Evolutionary conservation across 2,329 filamentous ascomycete species (phyloP).

Genomic region (Aspergillus floridensis): DNA sequence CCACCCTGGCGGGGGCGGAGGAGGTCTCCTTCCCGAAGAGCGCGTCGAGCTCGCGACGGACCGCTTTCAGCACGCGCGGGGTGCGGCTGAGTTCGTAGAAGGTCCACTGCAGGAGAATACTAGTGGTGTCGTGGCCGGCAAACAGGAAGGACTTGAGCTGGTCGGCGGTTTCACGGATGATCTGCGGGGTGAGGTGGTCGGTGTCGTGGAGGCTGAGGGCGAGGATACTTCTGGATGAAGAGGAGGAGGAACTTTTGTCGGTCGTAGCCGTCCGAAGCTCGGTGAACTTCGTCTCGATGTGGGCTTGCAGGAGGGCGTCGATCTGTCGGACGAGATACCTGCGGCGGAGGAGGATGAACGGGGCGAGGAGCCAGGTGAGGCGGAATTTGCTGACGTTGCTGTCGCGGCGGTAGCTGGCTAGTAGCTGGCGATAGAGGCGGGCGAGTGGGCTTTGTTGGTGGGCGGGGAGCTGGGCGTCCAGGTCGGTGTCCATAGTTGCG

Average conservation of each 20-base stretch:
- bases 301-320: slow-evolving; percentile 3
- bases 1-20: slow-evolving; percentile 26
- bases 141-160: slow-evolving; percentile 31
- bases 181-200: not conserved
- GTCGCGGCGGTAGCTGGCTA: slow-evolving; percentile 8
- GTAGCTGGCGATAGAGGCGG: slow-evolving; percentile 22
- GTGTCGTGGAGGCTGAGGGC: slow-evolving; percentile 14
- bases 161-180: slow-evolving; percentile 20
- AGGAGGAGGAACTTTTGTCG: not conserved
- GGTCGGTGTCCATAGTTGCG: slow-evolving; percentile 21
- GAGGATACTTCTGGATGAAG: slow-evolving; percentile 11
- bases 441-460: slow-evolving; percentile 20
- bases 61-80: slow-evolving; percentile 28
- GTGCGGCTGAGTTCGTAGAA: slow-evolving; percentile 23
- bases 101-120: slow-evolving; percentile 18
- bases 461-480: slow-evolving; percentile 20
- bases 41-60: slow-evolving; percentile 52
- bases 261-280: not conserved
- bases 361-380: not conserved
- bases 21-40: slow-evolving; percentile 49
- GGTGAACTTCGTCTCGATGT: slow-evolving; percentile 5
- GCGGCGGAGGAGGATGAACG: not conserved
- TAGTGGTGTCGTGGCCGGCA: slow-evolving; percentile 26
- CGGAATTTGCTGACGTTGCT: not conserved
- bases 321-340: slow-evolving; percentile 3